Evolutionary conservation across 1,139 yeast genomes (phyloP).

Genomic region (Torulaspora globosa): DNA sequence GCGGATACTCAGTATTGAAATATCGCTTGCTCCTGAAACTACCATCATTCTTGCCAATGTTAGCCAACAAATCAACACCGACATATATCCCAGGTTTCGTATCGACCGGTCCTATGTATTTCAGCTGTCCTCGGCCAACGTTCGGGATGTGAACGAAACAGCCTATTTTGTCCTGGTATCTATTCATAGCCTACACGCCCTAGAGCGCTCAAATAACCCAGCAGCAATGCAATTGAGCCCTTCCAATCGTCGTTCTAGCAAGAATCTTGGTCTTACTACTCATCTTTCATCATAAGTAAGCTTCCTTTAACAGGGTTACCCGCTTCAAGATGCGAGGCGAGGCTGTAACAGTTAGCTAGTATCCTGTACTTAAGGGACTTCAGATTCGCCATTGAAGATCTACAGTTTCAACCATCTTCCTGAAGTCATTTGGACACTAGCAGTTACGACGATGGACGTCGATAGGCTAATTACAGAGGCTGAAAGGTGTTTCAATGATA

Average conservation of each 20-base stretch:
- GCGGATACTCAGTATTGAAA: slow-evolving; percentile 58
- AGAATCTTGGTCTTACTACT: background rate
- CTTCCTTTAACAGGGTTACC: background rate
- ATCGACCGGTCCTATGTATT: slow-evolving; percentile 69
- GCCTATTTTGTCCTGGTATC: slow-evolving; percentile 31
- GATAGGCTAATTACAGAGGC: slow-evolving; percentile 26
- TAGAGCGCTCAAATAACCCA: background rate
- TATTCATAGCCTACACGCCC: slow-evolving; percentile 15
- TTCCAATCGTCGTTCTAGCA: background rate
- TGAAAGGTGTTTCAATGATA: slow-evolving; percentile 22
- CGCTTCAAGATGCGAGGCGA: background rate
- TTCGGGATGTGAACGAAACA: slow-evolving; percentile 36
- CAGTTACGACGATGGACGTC: slow-evolving; percentile 13
- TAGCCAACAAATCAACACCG: slow-evolving; percentile 75
- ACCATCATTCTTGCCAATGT: slow-evolving; percentile 79
- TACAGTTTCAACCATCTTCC: background rate
- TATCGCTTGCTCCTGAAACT: slow-evolving; percentile 56
- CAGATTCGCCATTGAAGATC: background rate
- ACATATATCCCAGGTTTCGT: slow-evolving; percentile 79
- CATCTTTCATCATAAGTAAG: background rate
- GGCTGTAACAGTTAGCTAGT: background rate
- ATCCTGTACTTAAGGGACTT: background rate
- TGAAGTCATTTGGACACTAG: background rate
- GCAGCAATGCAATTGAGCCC: background rate
- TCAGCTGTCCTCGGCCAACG: slow-evolving; percentile 53